Evolutionary conservation across 148 eudicot species (phyloP), one percentile per base, ranked within the genome.

Genomic region (Tetragonia tetragonoides): DNA sequence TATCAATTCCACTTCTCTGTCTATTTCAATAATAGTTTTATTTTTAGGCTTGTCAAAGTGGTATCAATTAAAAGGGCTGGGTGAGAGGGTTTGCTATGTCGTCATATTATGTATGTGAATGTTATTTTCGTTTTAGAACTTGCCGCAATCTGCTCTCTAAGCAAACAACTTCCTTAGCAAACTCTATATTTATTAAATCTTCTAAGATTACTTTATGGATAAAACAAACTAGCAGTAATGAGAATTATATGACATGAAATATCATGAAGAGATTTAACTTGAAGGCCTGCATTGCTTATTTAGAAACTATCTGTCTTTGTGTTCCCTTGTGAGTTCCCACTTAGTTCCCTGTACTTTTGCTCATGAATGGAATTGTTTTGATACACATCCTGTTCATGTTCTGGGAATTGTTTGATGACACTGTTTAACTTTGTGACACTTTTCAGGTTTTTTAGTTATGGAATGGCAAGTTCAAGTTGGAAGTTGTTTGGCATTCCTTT

Each of bases 401-500:
- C 40, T 57, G 23, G 28, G 21, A 6, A 41, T 40, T 63, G 51
- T 28, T 69, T 51, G 21, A 7, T 28, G 9, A 66, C 37, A 53
- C 34, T 65, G 38, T 5, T 63, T 40, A 72, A 16, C 37, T 5
- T 81, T 73, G 54, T 75, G 66, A 75, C 75, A 61, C 34, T 60
- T 66, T 44, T 65, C 83, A 87, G 88, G 77, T 18, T 67, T 49
- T 20, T 3, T 56, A 23, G 68, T 23, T 67, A 57, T 64, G 78
- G 75, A 76, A 75, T 62, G 69, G 77, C 53, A 68, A 54, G 63
- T 21, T 40, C 77, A 28, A 41, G 20, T 47, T 40, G 75, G 75
- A 82, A 78, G 81, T 81, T 64, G 83, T 92, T 94, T 77, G 98
- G 95, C 59, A 80, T 83, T 78, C 98, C 98, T 82, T 87, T 92